Evolutionary conservation across 352 stramenopile genomes (phyloP), one percentile per base, ranked within the genome.

Genomic region (Halophytophthora polymorphica): DNA sequence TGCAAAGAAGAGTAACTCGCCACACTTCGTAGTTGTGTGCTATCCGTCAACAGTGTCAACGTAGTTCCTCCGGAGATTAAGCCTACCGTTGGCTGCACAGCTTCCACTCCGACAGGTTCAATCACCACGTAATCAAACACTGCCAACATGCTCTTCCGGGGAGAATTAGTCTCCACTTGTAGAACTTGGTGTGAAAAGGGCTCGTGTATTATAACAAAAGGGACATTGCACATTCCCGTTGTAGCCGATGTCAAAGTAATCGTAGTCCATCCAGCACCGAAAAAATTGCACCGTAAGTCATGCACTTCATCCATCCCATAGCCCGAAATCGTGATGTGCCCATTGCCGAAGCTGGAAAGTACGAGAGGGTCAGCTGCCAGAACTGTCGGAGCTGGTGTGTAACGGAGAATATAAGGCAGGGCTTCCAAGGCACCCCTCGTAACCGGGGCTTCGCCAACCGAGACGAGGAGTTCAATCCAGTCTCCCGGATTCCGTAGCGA

Each of bases 381-480:
- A 12, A 78, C 59, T 7, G 39, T 50, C 25, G 71, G 67, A 31
- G 58, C 19, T 47, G 60, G 57, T 34, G 58, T 21, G 43, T 66
- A 68, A n/a, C 50, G 63, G 50, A 80, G 19, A 37, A 77, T 29
- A 50, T 65, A 64, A n/a, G 52, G 33, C 2, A 49, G 21, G 3
- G 59, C 48, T 3, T 13, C 12, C n/a, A 15, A 43, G 28, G 5
- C 14, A 42, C 5, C 29, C 10, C 33, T 45, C 2, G 54, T 17
- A 13, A 39, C 25, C 15, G 8, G 18, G 13, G 29, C 19, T 8
- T 49, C 45, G 31, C 25, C 50, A 17, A 77, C 25, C 17, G 54
- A 63, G 23, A 82, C 28, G 14, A 36, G 11, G 23, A 78, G 39
- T 17, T 46, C 60, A 46, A 78, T 45, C 71, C 68, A 78, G 23